Conservation (phyloP, 495 filamentous ascomycete species). For the Lepidopterella palustris region DNA sequence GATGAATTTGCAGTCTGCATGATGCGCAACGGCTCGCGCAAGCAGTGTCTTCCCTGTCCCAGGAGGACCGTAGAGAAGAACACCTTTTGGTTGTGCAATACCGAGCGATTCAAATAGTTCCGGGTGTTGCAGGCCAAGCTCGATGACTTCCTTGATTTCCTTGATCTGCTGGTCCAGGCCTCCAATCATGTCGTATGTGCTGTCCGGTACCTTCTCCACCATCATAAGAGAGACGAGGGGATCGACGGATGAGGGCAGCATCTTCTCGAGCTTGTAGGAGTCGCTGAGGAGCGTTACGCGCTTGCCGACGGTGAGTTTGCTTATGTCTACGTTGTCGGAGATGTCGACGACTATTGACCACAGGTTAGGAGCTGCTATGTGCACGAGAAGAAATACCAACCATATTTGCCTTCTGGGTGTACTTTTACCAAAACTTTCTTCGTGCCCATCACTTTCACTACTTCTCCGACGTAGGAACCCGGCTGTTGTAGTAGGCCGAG, state of each 20-base stretch:
- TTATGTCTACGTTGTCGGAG: conserved; percentile 85
- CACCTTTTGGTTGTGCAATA: conserved; percentile 96
- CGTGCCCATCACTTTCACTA: conserved; percentile 99
- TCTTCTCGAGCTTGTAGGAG: conserved; percentile 96
- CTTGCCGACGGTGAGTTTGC: conserved; percentile 95
- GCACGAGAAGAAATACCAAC: conserved; percentile 46
- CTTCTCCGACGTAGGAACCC: conserved; percentile 96
- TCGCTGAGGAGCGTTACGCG: conserved; percentile 94
- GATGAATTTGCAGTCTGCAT: conserved; percentile 98
- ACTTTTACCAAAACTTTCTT: conserved; percentile 99
- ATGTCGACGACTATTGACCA: conserved; percentile 78
- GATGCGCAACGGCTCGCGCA: conserved; percentile 92
- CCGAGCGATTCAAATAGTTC: conserved; percentile 98
- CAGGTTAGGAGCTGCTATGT: neutral
- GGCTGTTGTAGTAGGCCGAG: conserved; percentile 93
- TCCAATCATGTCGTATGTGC: conserved; percentile 99
- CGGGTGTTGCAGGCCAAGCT: conserved; percentile 95
- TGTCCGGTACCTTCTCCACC: conserved; percentile 99
- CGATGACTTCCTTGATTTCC: conserved; percentile 99
- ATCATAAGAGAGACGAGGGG: conserved; percentile 99
- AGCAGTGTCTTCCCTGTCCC: conserved; percentile 97
- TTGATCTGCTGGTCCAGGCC: conserved; percentile 99
- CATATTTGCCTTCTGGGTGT: conserved; percentile 99
- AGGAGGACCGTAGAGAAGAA: conserved; percentile 92
- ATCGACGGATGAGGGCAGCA: conserved; percentile 94